Evolutionary conservation across 2,329 filamentous ascomycete genomes (phyloP), one percentile per base, ranked within the genome.

Genomic region (Coniochaeta sp.): DNA sequence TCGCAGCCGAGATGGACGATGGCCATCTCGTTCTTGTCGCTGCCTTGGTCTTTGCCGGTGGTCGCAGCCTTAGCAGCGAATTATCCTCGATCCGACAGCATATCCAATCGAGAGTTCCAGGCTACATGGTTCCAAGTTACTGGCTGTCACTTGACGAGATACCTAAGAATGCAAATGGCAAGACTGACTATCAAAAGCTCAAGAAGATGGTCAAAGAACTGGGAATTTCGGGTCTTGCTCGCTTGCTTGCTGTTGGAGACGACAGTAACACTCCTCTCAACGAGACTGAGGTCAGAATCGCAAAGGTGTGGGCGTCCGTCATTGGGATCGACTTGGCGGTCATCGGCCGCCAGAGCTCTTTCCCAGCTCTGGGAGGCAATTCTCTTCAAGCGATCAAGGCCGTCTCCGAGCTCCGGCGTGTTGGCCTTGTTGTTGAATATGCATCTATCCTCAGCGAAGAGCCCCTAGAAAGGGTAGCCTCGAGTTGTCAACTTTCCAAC

Each of bases 51-150:
- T n/a, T 44, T 5, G 42, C 42, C n/a, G 22, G 22, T 4, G 42
- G 42, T 44, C 42, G 42, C 14, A 44, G 42, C 12, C 42, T 44
- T 4, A 5, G 12, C n/a, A 22, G 4, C 19, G 42, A 44, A 12
- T n/a, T 44, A 9, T 7, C 42, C 8, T 44, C 42, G 42, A 24
- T 44, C n/a, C 42, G 42, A 24, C 42, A 61, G 59, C 57, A 58
- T 58, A 16, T 57, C 62, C 17, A 32, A 42, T 47, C 30, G 26
- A 5, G 55, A 7, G 54, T 70, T 5, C 66, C 67, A 17, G 42
- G 58, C 3, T 69, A 67, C 57, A 69, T 70, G 67, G 60, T 69
- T 1, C 69, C 69, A 0, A 60, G 40, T 4, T 63, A 66, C 26
- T 69, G 67, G 66, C 30, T 70, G 1, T 63, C 63, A 0, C 52